Evolutionary conservation across 371 early-diverging fungal species (phyloP), one percentile per base, ranked within the genome.

Genomic region (Mortierella sp.): DNA sequence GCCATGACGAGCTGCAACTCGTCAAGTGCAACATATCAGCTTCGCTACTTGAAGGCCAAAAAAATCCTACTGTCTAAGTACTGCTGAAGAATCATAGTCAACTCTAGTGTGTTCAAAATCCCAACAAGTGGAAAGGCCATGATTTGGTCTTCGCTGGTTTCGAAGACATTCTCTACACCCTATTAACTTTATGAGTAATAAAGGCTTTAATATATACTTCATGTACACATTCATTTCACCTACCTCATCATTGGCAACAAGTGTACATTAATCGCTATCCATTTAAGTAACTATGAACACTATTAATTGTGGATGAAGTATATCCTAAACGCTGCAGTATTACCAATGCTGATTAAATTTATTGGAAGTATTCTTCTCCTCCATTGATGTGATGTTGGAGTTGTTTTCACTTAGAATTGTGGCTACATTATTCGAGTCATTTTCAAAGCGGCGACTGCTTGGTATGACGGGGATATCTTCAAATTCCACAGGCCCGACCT

Each of bases 401-500:
- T 51, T 51, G 13, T 5, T 26, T 4, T 51, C 51, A 13, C 51
- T 51, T 12, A 5, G 12, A 13, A 51, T 1, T 4, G 51, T 51
- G 2, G 51, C 51, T 1, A 51, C 51, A 7, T 9, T 51, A 2
- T 51, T 51, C 6, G 28, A 10, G 7, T 51, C 51, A 13, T 9
- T 26, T 9, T 26, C 51, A 26, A 51, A 51, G 22, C 51, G 51
- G 7, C 7, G 22, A 26, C 28, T 26, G 23, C 26, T 29, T 1
- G 40, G 42, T 12, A 59, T 15, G 26, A 37, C 60, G 5, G 40
- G 26, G n/a, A 37, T 12, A 0, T 53, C 63, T 19, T 47, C 63
- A 34, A 63, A 63, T n/a, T 63, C 63, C 1, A 63, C 28, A 3
- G 63, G 51, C 7, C 19, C 17, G 19, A 63, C 35, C 23, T 59